Evolutionary conservation across 1,139 yeast genomes (phyloP).

Genomic region (Taphrina flavorubra): DNA sequence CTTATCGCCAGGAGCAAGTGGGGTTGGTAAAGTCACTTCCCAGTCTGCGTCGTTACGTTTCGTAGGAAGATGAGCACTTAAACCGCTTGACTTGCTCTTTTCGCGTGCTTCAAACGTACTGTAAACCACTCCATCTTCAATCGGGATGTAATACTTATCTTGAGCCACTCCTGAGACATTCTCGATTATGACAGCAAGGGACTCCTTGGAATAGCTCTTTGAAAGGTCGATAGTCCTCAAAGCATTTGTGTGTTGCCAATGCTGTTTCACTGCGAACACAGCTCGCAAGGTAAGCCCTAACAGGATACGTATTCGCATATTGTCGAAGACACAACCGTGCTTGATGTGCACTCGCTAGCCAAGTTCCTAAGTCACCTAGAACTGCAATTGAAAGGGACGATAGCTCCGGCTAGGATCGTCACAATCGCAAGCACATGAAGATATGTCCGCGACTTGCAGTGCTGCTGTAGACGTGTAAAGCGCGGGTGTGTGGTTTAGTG

Average conservation of each 20-base stretch:
- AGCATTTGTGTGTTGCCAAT: conserved; percentile 49
- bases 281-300: background rate
- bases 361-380: no score
- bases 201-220: conserved; percentile 71
- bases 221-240: conserved; percentile 62
- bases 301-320: conserved; percentile 2
- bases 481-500: background rate
- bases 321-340: background rate
- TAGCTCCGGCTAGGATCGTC: no score
- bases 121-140: conserved; percentile 5
- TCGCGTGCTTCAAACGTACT: conserved; percentile 30
- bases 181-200: conserved; percentile 60
- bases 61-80: background rate
- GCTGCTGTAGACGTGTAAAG: background rate
- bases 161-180: conserved; percentile 66
- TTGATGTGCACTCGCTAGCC: background rate
- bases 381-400: background rate
- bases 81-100: conserved; percentile 11
- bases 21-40: conserved; percentile 63
- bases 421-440: no score
- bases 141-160: conserved; percentile 57
- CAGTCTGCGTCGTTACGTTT: conserved; percentile 53
- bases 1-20: conserved; percentile 65
- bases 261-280: conserved; percentile 14
- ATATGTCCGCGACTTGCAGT: background rate